Evolutionary conservation across 2,329 filamentous ascomycete species (phyloP), one percentile per base, ranked within the genome.

Genomic region (Botrytis deweyae): DNA sequence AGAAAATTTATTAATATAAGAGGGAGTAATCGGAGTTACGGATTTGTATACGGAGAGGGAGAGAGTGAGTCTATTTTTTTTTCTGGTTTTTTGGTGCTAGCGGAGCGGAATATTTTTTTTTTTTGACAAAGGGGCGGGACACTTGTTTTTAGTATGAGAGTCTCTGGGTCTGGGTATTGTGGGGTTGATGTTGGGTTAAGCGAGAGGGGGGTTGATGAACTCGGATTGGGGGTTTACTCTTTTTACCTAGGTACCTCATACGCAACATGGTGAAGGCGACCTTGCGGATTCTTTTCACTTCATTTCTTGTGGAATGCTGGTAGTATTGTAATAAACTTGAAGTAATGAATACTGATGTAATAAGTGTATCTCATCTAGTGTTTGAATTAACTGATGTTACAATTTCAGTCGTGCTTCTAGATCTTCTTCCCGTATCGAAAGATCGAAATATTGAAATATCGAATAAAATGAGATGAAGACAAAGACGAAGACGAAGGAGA

Each of bases 341-440:
- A 14, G 1, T 52, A n/a, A 20, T 44, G 18, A 44, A 44, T 44
- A 20, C 42, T 52, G 1, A 14, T 7, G 6, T 33, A n/a, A 14
- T 33, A n/a, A 14, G 25, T n/a, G 49, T 2, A n/a, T n/a, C 12
- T n/a, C 25, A 14, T 0, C 14, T 5, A 12, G 3, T 1, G 2
- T 52, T 52, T n/a, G 12, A 16, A 52, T 52, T 12, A 12, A 6
- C n/a, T 16, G 10, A 14, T 52, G 7, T 14, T 4, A 52, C 2
- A 52, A n/a, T n/a, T 12, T 52, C 0, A 52, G 49, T n/a, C 25
- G 12, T n/a, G 25, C 0, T 1, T 52, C 33, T 33, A 4, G 33
- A 33, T 14, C 42, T 44, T 16, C 1, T 4, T 14, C 10, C 25
- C 49, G 18, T 14, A 4, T 42, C 12, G 2, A 14, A 40, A 40